Conservation (phyloP, 2,329 filamentous ascomycete genomes). For the Fusarium sp. region DNA sequence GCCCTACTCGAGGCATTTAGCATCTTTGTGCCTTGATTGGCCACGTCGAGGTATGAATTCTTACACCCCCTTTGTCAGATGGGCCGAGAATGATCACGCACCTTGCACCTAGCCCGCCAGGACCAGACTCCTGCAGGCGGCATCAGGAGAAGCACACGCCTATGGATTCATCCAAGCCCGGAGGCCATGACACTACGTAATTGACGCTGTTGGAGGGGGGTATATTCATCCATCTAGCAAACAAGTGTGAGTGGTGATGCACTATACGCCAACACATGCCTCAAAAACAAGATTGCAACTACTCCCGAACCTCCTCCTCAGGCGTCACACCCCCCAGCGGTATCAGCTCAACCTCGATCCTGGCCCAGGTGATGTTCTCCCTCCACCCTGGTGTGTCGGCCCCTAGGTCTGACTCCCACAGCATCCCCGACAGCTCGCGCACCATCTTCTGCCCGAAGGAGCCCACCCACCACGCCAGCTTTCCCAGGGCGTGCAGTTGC, state of each 20-base stretch:
- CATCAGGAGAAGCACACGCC: neutral
- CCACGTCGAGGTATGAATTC: neutral
- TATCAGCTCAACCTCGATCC: conserved; percentile 24
- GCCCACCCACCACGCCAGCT: conserved; percentile 42
- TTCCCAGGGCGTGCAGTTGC: conserved; percentile 43
- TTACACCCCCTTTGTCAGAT: neutral
- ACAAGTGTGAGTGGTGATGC: neutral
- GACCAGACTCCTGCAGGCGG: neutral
- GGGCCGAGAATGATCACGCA: neutral
- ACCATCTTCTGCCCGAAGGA: conserved; percentile 40
- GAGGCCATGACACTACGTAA: neutral
- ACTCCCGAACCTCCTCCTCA: neutral
- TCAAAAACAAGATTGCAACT: neutral
- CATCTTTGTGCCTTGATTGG: neutral
- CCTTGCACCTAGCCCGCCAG: neutral
- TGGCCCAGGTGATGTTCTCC: conserved; percentile 37
- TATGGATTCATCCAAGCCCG: neutral
- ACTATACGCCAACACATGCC: neutral
- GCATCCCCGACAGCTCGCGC: conserved; percentile 29
- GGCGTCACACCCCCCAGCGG: neutral
- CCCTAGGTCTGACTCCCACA: conserved; percentile 7
- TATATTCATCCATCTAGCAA: neutral
- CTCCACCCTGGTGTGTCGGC: conserved; percentile 28
- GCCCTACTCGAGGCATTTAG: neutral
- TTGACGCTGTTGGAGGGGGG: neutral